phyloP scores from a whole-genome alignment of 1,284 basidiomycete genomes.

The Malassezia vespertilionis region DNA sequence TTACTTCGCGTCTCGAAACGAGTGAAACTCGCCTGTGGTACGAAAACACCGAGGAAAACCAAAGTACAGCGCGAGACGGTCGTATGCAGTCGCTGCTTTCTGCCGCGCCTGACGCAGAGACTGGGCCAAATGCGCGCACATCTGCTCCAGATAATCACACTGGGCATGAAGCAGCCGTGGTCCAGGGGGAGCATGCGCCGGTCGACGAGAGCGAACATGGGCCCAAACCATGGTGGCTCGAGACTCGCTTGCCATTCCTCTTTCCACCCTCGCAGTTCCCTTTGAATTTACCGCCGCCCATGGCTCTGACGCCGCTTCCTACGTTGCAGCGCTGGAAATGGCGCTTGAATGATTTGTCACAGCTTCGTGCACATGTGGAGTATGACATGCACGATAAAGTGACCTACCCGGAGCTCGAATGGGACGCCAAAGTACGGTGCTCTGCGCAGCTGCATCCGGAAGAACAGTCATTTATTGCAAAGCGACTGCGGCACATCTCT shows the following conservation, averaged over 20 bases:
- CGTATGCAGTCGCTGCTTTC: slow-evolving; percentile 13
- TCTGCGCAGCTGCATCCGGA: slow-evolving; percentile 25
- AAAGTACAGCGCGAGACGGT: too few relatives aligned
- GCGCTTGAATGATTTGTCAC: slow-evolving; percentile 26
- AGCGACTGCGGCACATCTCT: slow-evolving; percentile 19
- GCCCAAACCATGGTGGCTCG: slow-evolving; percentile 14
- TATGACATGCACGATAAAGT: slow-evolving; percentile 21
- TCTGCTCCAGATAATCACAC: neutral
- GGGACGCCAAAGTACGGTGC: slow-evolving; percentile 31
- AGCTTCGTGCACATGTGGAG: slow-evolving; percentile 22
- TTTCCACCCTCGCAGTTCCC: slow-evolving; percentile 23
- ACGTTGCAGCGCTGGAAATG: slow-evolving; percentile 25
- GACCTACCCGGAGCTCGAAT: slow-evolving; percentile 34
- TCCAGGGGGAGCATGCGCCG: slow-evolving; percentile 9
- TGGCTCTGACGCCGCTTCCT: slow-evolving; percentile 5
- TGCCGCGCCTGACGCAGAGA: neutral
- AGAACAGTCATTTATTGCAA: slow-evolving; percentile 23
- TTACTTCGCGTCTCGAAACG: slow-evolving; percentile 27
- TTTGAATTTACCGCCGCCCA: slow-evolving; percentile 15
- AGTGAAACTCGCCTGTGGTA: slow-evolving; percentile 15
- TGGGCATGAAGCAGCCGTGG: too few relatives aligned
- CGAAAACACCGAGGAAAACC: slow-evolving; percentile 13
- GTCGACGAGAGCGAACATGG: slow-evolving; percentile 4
- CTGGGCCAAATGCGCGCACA: neutral
- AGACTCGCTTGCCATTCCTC: slow-evolving; percentile 18